Evolutionary conservation across 176 grass and related monocot genomes (phyloP), one percentile per base, ranked within the genome.

Genomic region (Ensete glaucum): DNA sequence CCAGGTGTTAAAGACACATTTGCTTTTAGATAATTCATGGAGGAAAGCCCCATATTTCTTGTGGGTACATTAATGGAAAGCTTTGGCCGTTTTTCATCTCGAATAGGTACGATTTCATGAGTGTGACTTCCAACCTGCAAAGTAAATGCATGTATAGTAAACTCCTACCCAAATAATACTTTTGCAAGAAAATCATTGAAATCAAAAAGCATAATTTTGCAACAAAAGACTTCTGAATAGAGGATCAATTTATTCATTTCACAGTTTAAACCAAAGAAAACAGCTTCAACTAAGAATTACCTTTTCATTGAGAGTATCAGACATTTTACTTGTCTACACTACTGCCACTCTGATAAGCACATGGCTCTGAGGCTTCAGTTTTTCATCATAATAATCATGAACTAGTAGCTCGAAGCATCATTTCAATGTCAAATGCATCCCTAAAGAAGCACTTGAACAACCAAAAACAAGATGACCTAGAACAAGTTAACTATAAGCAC

Each of bases 41-140:
- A 54, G 21, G 25, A 77, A 27, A 13, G 50, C 50, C 56, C 49
- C 19, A 52, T 50, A 77, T 19, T 76, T 86, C 58, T n/a, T 14
- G 83, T n/a, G 1, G 84, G 88, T 52, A 98, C 78, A 71, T 93
- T 86, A 75, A 98, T 89, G 0, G 76, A 85, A 73, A 91, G 84
- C 19, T 93, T 85, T 0, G 90, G 76, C 23, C 80, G 81, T 50
- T 82, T 84, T 2, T 66, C 52, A 7, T 50, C 79, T 2, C 56
- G 53, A 16, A 76, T 71, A 24, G 52, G 53, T 1, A 64, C 62
- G 51, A 76, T 15, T 64, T 64, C 74, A 23, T 64, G 34, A 53
- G 48, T 14, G 24, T 25, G 22, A 15, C 52, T 55, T 25, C 22
- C n/a, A 26, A 8, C 50, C 71, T 73, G 20, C 13, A 54, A 73